A percentile compares a stretch with the other conserved stretches of the same genome.
Evolutionary conservation across 1,139 yeast genomes (phyloP).

Genomic region (Pichia norvegensis): DNA sequence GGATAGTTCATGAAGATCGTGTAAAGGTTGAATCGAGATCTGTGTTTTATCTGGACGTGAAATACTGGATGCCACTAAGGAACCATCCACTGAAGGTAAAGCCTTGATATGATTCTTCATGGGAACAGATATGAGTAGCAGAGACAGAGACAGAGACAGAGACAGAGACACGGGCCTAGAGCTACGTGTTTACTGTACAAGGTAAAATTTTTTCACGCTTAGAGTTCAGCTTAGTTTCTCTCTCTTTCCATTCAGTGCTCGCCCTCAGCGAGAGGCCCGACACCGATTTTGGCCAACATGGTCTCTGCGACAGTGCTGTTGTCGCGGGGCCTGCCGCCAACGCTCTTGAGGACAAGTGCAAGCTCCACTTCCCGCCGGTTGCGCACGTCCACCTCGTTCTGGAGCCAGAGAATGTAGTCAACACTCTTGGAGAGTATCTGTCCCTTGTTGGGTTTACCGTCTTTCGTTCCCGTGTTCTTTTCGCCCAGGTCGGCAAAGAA

Average conservation of each 20-base stretch:
- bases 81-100: constrained; percentile 9
- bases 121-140: no score
- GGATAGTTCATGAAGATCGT: constrained; percentile 8
- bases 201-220: no score
- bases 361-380: constrained; percentile 75
- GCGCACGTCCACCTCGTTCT: constrained; percentile 66
- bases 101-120: constrained; percentile 13
- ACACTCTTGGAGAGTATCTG: constrained; percentile 80
- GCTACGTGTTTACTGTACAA: no score
- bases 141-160: no score
- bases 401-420: constrained; percentile 70
- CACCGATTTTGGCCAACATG: constrained; percentile 71
- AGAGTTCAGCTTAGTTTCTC: background rate
- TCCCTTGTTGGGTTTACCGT: constrained; percentile 90
- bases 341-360: constrained; percentile 1
- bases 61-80: constrained; percentile 20
- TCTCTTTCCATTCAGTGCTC: background rate
- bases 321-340: constrained; percentile 19
- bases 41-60: constrained; percentile 26
- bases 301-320: constrained; percentile 74
- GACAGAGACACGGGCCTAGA: no score
- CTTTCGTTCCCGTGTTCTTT: constrained; percentile 58
- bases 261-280: constrained; percentile 58
- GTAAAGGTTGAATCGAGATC: constrained; percentile 22
- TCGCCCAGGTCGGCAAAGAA: constrained; percentile 39